Base-by-base conservation (phyloP, 345 rosid species). In the Camelina hispida region DNA sequence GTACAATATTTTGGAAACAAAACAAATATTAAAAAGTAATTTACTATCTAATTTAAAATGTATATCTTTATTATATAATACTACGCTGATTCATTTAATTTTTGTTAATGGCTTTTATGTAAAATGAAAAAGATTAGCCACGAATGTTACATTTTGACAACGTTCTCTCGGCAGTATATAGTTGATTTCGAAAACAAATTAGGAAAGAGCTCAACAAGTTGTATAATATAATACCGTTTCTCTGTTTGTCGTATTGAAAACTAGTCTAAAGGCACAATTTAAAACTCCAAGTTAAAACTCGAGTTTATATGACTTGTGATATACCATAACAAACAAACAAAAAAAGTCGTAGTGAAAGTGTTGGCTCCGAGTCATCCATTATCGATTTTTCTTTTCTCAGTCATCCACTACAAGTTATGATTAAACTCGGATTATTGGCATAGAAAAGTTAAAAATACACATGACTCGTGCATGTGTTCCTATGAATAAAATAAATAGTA, bases 341-440 rank as follows among this genome's bases (percentile, higher is more conserved):
- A 38, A 38, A 38, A 38, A 0, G 52, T 61, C 52, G 16, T 71
- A 23, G 28, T 62, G 69, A 62, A 50, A 51, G 53, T 52, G 68
- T 61, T 61, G 68, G 53, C 52, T 72, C 68, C 53, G 51, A 72
- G 60, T 61, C 68, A 71, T 16, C 52, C 40, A 22, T 50, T 32
- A 51, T 38, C 23, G 15, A 28, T 7, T 23, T 54, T 54, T 13
- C 7, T 22, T 23, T 52, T 16, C 8, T 2, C 35, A 25, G 4
- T 54, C 37, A 25, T 54, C 46, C 55, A 28, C 28, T 25, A 48
- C 46, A 20, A 6, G 7, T 30, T 30, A 52, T 6, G 7, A 50
- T 60, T 37, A 62, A 14, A 40, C n/a, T 52, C 11, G 69, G 16
- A 9, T 16, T 72, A 16, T 61, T 28, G 30, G 38, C 10, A 35